Percentiles rank a stretch among this genome's conserved stretches.
Evolutionary conservation across 108 stramenopile species (phyloP).

Genomic region (Skeletonema potamos): DNA sequence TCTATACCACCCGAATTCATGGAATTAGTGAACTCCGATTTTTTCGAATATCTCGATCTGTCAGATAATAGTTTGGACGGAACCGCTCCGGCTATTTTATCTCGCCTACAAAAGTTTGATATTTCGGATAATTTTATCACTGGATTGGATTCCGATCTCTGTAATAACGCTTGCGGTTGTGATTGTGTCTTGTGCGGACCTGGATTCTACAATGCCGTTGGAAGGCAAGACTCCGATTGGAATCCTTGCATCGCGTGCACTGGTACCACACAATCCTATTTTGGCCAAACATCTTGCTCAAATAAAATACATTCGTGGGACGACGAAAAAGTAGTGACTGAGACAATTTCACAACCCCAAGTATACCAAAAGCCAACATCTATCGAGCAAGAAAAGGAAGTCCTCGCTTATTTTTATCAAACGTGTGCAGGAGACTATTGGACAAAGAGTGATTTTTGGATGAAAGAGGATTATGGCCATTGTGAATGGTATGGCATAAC

Average conservation of each 20-base stretch:
- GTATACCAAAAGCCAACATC: not conserved
- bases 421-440: not conserved
- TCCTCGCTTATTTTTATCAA: conserved; percentile 7
- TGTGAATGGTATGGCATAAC: conserved; percentile 16
- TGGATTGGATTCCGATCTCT: conserved; percentile 53
- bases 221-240: conserved; percentile 32
- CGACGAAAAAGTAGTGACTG: not conserved
- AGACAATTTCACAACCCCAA: not conserved
- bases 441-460: not conserved
- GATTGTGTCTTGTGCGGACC: conserved; percentile 59
- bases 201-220: conserved; percentile 61
- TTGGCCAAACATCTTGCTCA: conserved; percentile 16
- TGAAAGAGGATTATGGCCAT: not conserved
- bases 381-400: not conserved
- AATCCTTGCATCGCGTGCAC: conserved; percentile 19
- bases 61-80: conserved; percentile 15
- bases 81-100: conserved; percentile 31
- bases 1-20: conserved; percentile 28
- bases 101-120: conserved; percentile 54
- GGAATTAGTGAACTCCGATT: conserved; percentile 14
- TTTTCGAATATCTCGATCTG: conserved; percentile 35
- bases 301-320: not conserved
- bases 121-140: conserved; percentile 61
- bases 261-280: not conserved
- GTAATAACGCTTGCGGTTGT: conserved; percentile 41